Conservation (phyloP, 495 filamentous ascomycete genomes). For the Aspergillus diversus region DNA sequence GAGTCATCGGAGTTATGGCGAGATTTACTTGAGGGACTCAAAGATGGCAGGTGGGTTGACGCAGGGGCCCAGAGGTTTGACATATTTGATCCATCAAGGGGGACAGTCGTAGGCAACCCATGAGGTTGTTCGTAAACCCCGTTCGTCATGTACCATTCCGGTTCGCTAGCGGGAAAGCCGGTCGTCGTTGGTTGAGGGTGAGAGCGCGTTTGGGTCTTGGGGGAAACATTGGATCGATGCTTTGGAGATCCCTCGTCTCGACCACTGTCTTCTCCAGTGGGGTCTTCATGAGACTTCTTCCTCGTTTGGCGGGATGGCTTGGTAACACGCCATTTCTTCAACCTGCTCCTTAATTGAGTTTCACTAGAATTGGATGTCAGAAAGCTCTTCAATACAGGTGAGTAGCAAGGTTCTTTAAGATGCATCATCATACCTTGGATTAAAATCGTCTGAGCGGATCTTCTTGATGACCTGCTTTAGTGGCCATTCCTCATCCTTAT, state of each 20-base stretch:
- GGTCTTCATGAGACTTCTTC: conserved; percentile 44
- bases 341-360: conserved; percentile 50
- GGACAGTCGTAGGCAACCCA: conserved; percentile 22
- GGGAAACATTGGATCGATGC: conserved; percentile 20
- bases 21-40: conserved; percentile 34
- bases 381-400: background rate
- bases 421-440: conserved; percentile 43
- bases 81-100: conserved; percentile 22
- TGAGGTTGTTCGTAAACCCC: conserved; percentile 21
- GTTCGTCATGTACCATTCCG: conserved; percentile 30
- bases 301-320: conserved; percentile 52
- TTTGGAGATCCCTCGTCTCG: conserved; percentile 30
- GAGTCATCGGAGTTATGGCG: conserved; percentile 26
- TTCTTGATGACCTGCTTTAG: conserved; percentile 55
- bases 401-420: background rate
- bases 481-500: conserved; percentile 55
- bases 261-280: conserved; percentile 30
- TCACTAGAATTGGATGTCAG: conserved; percentile 33
- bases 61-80: conserved; percentile 29
- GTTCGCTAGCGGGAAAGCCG: conserved; percentile 11
- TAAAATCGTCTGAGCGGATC: conserved; percentile 52
- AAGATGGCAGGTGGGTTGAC: conserved; percentile 31
- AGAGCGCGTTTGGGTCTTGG: conserved; percentile 16
- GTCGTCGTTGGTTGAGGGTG: conserved; percentile 11
- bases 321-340: conserved; percentile 56